phyloP scores from a whole-genome alignment of 208 protist species.

The Leishmania martiniquensis region DNA sequence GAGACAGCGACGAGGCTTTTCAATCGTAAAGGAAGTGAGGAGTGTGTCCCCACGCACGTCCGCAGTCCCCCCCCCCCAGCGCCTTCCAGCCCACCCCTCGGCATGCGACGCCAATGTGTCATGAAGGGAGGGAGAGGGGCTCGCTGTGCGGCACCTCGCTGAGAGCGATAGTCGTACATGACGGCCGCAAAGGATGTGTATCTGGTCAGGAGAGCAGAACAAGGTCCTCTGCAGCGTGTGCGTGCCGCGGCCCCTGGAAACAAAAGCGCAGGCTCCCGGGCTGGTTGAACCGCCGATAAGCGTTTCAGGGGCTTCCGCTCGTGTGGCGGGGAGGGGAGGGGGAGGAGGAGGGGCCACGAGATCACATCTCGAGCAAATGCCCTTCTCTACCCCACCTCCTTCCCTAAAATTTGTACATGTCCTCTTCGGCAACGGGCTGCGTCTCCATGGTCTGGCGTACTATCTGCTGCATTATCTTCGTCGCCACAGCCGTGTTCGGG shows the following conservation, averaged over 20 bases:
- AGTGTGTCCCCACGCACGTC: background rate
- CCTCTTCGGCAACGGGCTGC: slow-evolving; percentile 61
- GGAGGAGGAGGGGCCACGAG: background rate
- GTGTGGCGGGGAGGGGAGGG: background rate
- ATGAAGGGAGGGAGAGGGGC: background rate
- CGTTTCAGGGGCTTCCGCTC: background rate
- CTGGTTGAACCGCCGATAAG: background rate
- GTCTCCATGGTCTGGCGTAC: slow-evolving; percentile 76
- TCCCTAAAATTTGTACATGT: slow-evolving; percentile 92
- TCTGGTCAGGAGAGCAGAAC: background rate
- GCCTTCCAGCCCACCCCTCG: background rate
- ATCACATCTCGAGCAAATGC: background rate
- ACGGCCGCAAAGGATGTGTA: background rate
- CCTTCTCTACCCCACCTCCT: too few species aligned
- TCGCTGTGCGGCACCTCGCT: background rate
- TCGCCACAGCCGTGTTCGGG: slow-evolving; percentile 68
- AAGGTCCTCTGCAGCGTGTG: slow-evolving; percentile 15
- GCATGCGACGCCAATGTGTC: background rate
- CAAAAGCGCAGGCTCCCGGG: background rate
- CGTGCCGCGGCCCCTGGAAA: background rate
- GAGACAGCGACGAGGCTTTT: background rate
- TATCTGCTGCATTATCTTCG: slow-evolving; percentile 83
- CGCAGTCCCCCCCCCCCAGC: background rate
- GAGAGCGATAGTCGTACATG: slow-evolving; percentile 1
- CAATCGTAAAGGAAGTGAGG: background rate